Evolutionary conservation across 129 eudicot species (phyloP).

Genomic region (Ambrosia trifida): DNA sequence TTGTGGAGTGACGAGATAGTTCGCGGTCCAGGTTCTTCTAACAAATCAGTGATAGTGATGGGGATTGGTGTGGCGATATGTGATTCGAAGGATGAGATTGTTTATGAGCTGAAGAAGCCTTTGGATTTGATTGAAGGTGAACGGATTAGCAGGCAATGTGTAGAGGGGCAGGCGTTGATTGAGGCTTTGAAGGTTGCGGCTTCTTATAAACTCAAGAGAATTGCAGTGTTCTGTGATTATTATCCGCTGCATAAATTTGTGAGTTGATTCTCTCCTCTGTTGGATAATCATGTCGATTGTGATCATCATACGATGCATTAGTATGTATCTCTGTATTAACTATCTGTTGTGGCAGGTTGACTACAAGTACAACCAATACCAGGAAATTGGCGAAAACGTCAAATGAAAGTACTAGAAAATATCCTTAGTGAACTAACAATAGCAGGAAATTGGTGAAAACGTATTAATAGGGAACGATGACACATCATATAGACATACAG

Average conservation of each 20-base stretch:
- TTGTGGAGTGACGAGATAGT: conserved; percentile 39
- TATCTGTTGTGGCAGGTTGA: too few species aligned
- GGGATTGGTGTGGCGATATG: conserved; percentile 24
- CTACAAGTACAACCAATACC: neutral
- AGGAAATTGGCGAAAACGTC: too few species aligned
- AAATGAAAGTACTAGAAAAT: too few species aligned
- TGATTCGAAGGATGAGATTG: conserved; percentile 48
- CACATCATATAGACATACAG: too few species aligned
- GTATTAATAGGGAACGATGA: too few species aligned
- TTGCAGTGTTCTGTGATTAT: conserved; percentile 10
- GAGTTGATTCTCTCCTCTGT: conserved; percentile 26
- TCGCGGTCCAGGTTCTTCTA: neutral
- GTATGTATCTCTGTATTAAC: too few species aligned
- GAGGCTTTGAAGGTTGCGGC: conserved; percentile 59
- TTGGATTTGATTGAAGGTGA: conserved; percentile 18
- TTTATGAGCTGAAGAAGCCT: conserved; percentile 59
- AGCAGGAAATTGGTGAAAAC: too few species aligned
- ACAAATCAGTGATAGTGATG: conserved; percentile 22
- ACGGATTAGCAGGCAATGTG: conserved; percentile 29
- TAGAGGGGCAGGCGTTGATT: conserved; percentile 52
- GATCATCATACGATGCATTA: too few species aligned
- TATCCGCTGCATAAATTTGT: conserved; percentile 51
- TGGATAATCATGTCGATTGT: too few species aligned
- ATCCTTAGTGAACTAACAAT: too few species aligned
- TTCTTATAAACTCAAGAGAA: conserved; percentile 47